Conservation (phyloP, 306 rosid genomes). For the Dalbergia cochinchinensis region DNA sequence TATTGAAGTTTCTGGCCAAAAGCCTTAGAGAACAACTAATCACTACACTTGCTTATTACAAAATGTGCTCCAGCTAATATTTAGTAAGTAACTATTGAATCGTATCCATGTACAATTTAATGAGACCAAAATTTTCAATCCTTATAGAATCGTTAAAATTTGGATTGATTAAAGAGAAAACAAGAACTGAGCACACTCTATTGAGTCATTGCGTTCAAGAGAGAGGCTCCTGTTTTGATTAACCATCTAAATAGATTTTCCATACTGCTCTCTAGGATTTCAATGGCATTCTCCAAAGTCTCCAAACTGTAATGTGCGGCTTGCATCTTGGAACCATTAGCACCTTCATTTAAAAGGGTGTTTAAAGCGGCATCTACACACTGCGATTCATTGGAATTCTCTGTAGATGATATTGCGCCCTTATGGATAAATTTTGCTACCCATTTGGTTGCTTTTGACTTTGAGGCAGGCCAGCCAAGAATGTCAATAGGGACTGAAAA, state of each 20-base stretch:
- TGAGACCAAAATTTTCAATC: neutral
- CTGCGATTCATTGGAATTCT: constrained; percentile 48
- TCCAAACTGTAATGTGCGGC: constrained; percentile 47
- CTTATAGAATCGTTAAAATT: neutral
- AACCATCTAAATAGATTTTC: constrained; percentile 60
- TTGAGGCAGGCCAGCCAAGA: constrained; percentile 48
- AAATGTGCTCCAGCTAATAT: neutral
- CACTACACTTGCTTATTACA: no score
- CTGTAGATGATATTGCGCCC: constrained; percentile 47
- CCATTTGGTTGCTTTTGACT: constrained; percentile 50
- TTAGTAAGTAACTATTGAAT: neutral
- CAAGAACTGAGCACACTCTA: neutral
- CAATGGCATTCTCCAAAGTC: constrained; percentile 59
- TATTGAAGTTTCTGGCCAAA: no score
- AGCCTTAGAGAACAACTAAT: neutral
- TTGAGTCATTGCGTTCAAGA: constrained; percentile 57
- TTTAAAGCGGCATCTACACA: constrained; percentile 52
- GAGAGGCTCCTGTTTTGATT: constrained; percentile 63
- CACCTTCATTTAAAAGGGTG: constrained; percentile 13
- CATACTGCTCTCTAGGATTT: constrained; percentile 61
- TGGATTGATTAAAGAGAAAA: neutral
- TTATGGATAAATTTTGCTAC: constrained; percentile 58
- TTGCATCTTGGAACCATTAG: constrained; percentile 43
- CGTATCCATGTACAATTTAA: neutral
- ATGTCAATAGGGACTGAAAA: constrained; percentile 56